Evolutionary conservation across 345 rosid genomes (phyloP), one percentile per base, ranked within the genome.

Genomic region (Linum trigynum): DNA sequence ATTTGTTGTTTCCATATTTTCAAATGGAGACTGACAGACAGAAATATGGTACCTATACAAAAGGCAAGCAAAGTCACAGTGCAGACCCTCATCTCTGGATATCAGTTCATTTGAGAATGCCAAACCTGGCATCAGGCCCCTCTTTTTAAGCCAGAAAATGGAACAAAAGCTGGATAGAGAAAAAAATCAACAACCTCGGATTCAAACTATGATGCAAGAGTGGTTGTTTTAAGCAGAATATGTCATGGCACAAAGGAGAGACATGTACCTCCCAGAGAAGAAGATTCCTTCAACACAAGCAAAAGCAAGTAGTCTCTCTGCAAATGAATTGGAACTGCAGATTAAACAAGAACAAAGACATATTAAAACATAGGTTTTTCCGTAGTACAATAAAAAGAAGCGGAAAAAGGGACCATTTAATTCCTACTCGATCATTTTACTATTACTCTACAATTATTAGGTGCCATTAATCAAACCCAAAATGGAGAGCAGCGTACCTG

Each of bases 1-100:
- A 5, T 45, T 7, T 1, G 51, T 45, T 45, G n/a, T 8, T 4
- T 8, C 0, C 10, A 23, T 23, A 45, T 45, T 7, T 2, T 45
- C 51, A 45, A 45, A 45, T 32, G 0, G 61, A 41, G 6, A 16
- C 12, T 11, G 14, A 50, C 7, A 63, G 35, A 53, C 5, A 7
- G 15, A 50, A 63, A n/a, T 8, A 51, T 42, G n/a, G 50, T 9
- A 89, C 98, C 89, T 83, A 78, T 90, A 90, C 64, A 92, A 69
- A 73, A 87, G 86, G 76, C 98, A 92, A 78, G 98, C 97, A 66
- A 92, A 92, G 79, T 92, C 97, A 77, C 97, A 92, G 67, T 87
- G 97, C 32, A 92, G 85, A 1, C 98, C 98, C 75, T 89, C 96
- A 1, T 92, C 98, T 80, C 96, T 83, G 55, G 97, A 87, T 72